phyloP scores from a whole-genome alignment of 768 basidiomycete species.

The Xerocomus brunneocitrinus region DNA sequence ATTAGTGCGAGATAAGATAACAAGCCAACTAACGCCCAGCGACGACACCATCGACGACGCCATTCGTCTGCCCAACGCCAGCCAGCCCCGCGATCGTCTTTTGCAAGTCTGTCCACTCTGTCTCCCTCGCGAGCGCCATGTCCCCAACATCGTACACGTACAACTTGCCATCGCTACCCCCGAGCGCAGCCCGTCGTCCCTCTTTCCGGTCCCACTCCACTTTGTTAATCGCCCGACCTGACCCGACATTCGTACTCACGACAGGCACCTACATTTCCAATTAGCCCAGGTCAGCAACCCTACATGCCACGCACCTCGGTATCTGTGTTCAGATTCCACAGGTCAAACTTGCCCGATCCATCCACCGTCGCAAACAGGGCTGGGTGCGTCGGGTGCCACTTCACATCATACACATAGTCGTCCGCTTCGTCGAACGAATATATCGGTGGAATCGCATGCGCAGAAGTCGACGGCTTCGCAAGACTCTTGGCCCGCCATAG shows the following conservation, averaged over 20 bases:
- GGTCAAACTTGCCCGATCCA: slow-evolving; percentile 90
- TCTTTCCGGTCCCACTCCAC: slow-evolving; percentile 93
- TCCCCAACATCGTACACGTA: slow-evolving; percentile 97
- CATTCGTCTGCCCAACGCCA: slow-evolving; percentile 45
- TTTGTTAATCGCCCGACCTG: slow-evolving; percentile 88
- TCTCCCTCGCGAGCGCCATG: slow-evolving; percentile 80
- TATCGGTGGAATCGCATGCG: slow-evolving; percentile 58
- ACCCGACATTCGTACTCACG: slow-evolving; percentile 78
- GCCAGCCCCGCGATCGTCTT: slow-evolving; percentile 71
- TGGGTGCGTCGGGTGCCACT: slow-evolving; percentile 96
- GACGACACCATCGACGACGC: slow-evolving; percentile 28
- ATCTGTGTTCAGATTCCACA: slow-evolving; percentile 98
- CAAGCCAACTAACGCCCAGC: slow-evolving; percentile 30
- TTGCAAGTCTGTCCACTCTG: slow-evolving; percentile 92
- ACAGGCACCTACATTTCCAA: slow-evolving; percentile 67
- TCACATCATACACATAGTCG: slow-evolving; percentile 98
- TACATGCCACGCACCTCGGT: slow-evolving; percentile 67
- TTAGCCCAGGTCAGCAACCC: slow-evolving; percentile 2
- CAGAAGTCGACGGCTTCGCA: slow-evolving; percentile 64
- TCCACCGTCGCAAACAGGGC: slow-evolving; percentile 92
- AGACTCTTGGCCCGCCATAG: slow-evolving; percentile 85
- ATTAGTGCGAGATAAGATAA: background rate
- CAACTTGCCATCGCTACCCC: slow-evolving; percentile 86
- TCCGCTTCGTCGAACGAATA: slow-evolving; percentile 97
- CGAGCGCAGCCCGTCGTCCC: slow-evolving; percentile 83